Evolutionary conservation across 78 protist genomes (phyloP).

Genomic region (slime mould (Dictyostelium discoideum)): dicty_2.7 NC_007090.3:75501-76000

Average conservation of each 20-base stretch:
- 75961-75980: constrained; percentile 70
- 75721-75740: constrained; percentile 61
- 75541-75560: constrained; percentile 51
- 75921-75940: constrained; percentile 48
- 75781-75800: constrained; percentile 41
- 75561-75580: constrained; percentile 42
- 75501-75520: constrained; percentile 4
- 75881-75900: constrained; percentile 59
- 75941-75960: constrained; percentile 54
- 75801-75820: constrained; percentile 34
- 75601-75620: constrained; percentile 53
- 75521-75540: constrained; percentile 63
- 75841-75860: constrained; percentile 77
- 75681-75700: constrained; percentile 4
- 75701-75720: constrained; percentile 69
- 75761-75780: constrained; percentile 58
- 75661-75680: constrained; percentile 36
- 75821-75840: constrained; percentile 47
- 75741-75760: constrained; percentile 39
- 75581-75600: constrained; percentile 11
- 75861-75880: constrained; percentile 78
- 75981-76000: constrained; percentile 62
- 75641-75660: constrained; percentile 9
- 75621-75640: constrained; percentile 59
- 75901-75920: constrained; percentile 7